A percentile compares a stretch with the other conserved stretches of the same genome.
These are phyloP conservation scores for Phanerodontia chrysosporium DNA, from an alignment of 768 basidiomycete genomes.

Conservation along the genomic window DNA sequence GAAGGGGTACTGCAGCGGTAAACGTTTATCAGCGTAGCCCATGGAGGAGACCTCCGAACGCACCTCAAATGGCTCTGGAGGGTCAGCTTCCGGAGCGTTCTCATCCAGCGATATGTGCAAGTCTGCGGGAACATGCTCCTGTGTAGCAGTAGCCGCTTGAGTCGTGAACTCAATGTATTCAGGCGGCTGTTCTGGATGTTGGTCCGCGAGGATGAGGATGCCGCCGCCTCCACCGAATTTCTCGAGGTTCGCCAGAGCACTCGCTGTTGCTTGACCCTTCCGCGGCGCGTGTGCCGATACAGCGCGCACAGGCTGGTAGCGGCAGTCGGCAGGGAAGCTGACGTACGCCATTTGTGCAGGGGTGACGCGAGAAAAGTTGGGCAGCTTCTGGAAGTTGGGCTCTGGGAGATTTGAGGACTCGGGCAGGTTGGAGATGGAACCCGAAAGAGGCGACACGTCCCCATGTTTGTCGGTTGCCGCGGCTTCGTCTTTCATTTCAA, in stretches of 20 bases:
- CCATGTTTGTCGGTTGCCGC: conserved; percentile 40
- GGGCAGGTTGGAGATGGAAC: conserved; percentile 47
- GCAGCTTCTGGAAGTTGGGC: conserved; percentile 65
- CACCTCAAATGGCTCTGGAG: conserved; percentile 84
- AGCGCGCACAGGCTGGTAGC: conserved; percentile 87
- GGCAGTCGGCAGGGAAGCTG: conserved; percentile 70
- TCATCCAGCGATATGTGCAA: conserved; percentile 68
- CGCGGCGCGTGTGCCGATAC: conserved; percentile 44
- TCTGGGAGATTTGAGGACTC: conserved; percentile 47
- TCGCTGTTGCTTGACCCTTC: conserved; percentile 23
- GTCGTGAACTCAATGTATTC: conserved; percentile 66
- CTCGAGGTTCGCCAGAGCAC: conserved; percentile 36
- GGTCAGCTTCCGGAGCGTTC: conserved; percentile 61
- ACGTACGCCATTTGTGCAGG: conserved; percentile 85
- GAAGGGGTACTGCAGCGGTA: conserved; percentile 63
- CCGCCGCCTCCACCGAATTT: conserved; percentile 80
- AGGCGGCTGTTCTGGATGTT: conserved; percentile 60
- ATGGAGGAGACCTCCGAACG: conserved; percentile 21
- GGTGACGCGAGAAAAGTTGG: conserved; percentile 91
- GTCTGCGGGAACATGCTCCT: background rate
- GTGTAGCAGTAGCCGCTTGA: conserved; percentile 23
- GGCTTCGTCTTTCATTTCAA: conserved; percentile 75
- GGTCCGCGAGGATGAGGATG: conserved; percentile 80
- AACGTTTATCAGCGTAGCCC: conserved; percentile 19
- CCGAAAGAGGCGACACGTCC: conserved; percentile 55